Evolutionary conservation across 129 eudicot genomes (phyloP), one percentile per base, ranked within the genome.

Genomic region (Artemisia annua): DNA sequence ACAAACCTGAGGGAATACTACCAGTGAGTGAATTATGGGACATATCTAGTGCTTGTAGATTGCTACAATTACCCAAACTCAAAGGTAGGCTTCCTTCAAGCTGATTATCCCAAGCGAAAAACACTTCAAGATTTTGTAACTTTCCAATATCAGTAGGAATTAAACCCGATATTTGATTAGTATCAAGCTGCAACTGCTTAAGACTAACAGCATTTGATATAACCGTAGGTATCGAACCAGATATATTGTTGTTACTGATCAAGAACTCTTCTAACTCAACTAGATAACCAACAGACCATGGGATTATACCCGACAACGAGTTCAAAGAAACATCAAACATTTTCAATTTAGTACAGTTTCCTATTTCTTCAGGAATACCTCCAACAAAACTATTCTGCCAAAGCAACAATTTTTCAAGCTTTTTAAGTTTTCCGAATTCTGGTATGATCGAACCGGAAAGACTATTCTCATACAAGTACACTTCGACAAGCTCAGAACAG

Each of bases 21-120:
- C 91, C 87, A 9, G 72, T 80, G 35, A 86, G 75, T 59, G 48
- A 67, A 71, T 86, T 86, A 63, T 86, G 81, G 17, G 86, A 83
- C 18, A 86, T 76, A 43, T 86, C 87, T 74, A 83, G 16, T 20
- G 81, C 80, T 44, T 83, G 79, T 24, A 86, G 80, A 60, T 83
- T 86, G 56, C 48, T 24, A 62, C 84, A 78, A 32, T 80, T 71
- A 2, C 75, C 78, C 62, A 86, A 54, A 76, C 84, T 83, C 7
- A 48, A 48, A 43, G 85, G 87, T 35, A 86, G 79, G 59, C 71
- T 69, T 67, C 87, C 91, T 24, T 56, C 57, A 55, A 86, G 87
- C 65, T 74, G 86, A 71, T 86, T 86, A 75, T 86, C 85, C 91
- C 87, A 83, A 48, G 85, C 91, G 19, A 83, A 83, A 80, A 86